Percentiles rank a stretch among this genome's conserved stretches.
Conservation (phyloP, 2,329 filamentous ascomycete species). For the Diaporthe vexans region DNA sequence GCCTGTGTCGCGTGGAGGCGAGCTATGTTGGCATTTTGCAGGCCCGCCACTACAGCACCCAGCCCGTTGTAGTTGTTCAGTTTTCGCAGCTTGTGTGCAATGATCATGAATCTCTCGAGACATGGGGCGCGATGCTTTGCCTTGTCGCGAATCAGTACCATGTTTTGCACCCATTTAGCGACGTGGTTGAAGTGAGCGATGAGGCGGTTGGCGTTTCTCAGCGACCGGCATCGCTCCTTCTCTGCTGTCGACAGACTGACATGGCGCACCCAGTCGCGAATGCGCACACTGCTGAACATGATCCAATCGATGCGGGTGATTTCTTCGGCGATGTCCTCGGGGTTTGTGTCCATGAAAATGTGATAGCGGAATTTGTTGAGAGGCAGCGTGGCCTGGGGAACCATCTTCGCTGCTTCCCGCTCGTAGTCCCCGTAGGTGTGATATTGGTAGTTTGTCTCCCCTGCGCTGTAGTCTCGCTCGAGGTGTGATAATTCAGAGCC, state of each 20-base stretch:
- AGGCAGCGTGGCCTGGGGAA: conserved; percentile 76
- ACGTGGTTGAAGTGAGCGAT: conserved; percentile 92
- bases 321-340: conserved; percentile 90
- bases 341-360: conserved; percentile 86
- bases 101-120: conserved; percentile 94
- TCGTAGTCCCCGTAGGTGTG: conserved; percentile 84
- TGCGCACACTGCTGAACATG: conserved; percentile 95
- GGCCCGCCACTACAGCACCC: conserved; percentile 92
- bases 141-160: conserved; percentile 92
- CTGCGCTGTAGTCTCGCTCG: conserved; percentile 54
- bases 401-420: conserved; percentile 79
- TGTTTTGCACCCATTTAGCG: conserved; percentile 85
- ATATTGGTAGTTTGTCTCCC: conserved; percentile 66
- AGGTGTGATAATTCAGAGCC: conserved; percentile 60
- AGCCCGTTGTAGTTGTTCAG: conserved; percentile 98
- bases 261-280: conserved; percentile 92
- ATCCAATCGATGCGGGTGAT: conserved; percentile 97
- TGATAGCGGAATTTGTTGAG: conserved; percentile 91
- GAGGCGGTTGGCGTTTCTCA: conserved; percentile 94
- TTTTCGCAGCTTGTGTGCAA: conserved; percentile 87
- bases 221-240: conserved; percentile 80
- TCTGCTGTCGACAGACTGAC: conserved; percentile 81
- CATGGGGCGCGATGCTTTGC: conserved; percentile 93
- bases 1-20: conserved; percentile 85
- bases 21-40: conserved; percentile 89